Percentiles rank a stretch among this genome's conserved stretches.
Conservation (phyloP, 345 rosid genomes). For the Euphorbia tirucalli region DNA sequence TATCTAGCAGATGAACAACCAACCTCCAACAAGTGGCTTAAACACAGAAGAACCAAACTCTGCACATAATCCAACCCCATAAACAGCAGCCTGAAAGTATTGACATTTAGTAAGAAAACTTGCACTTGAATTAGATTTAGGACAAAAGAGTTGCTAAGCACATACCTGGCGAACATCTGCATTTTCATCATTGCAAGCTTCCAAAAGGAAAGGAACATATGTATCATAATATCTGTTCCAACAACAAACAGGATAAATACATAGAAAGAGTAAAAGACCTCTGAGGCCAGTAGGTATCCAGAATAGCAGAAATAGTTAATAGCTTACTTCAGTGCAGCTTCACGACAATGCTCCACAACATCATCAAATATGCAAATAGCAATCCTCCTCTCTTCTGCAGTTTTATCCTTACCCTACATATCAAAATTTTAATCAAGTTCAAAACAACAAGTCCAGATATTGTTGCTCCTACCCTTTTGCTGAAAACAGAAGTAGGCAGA, state of each 20-base stretch:
- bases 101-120: slow-evolving; percentile 6
- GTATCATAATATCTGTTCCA: slow-evolving; percentile 81
- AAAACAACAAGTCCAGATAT: not conserved
- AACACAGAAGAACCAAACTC: slow-evolving; percentile 87
- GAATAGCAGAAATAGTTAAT: slow-evolving; percentile 14
- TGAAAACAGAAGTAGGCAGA: not conserved
- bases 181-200: slow-evolving; percentile 93
- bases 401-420: slow-evolving; percentile 90
- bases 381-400: slow-evolving; percentile 98
- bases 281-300: slow-evolving; percentile 1
- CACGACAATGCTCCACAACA: slow-evolving; percentile 96
- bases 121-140: not conserved
- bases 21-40: slow-evolving; percentile 96
- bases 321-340: slow-evolving; percentile 84
- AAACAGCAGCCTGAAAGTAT: slow-evolving; percentile 86
- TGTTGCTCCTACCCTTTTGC: not conserved
- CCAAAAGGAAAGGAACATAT: slow-evolving; percentile 91
- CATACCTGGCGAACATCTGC: slow-evolving; percentile 94
- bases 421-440: not conserved
- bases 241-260: slow-evolving; percentile 5
- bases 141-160: not conserved
- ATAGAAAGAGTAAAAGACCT: slow-evolving; percentile 15
- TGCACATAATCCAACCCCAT: slow-evolving; percentile 98
- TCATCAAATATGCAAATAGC: slow-evolving; percentile 99
- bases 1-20: not conserved